Percentiles rank a stretch among this genome's conserved stretches.
phyloP scores from a whole-genome alignment of 2,329 filamentous ascomycete species.

The Cordyceps farinosa region DNA sequence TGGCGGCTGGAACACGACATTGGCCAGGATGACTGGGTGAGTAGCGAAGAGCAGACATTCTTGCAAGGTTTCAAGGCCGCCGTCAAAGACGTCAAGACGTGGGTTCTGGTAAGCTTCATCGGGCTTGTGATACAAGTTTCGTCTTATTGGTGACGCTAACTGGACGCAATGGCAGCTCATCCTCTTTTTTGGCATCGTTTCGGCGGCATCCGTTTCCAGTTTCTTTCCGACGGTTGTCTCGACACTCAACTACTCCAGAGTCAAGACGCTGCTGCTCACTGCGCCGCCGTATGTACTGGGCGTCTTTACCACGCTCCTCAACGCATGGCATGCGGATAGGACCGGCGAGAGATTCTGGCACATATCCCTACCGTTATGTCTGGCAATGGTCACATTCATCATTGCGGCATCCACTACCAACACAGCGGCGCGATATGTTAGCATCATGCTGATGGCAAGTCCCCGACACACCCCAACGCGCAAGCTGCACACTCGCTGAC shows the following conservation, averaged over 20 bases:
- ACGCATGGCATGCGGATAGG: slow-evolving; percentile 36
- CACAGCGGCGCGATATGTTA: slow-evolving; percentile 34
- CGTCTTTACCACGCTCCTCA: slow-evolving; percentile 28
- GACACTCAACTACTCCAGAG: slow-evolving; percentile 24
- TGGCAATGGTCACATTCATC: slow-evolving; percentile 26
- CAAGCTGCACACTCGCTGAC: not conserved
- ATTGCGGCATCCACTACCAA: slow-evolving; percentile 22
- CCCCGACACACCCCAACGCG: not conserved
- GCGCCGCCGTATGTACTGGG: slow-evolving; percentile 30
- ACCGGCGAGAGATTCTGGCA: slow-evolving; percentile 39
- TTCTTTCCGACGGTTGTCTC: slow-evolving; percentile 30
- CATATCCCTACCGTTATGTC: slow-evolving; percentile 26
- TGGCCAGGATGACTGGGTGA: slow-evolving; percentile 60
- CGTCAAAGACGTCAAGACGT: slow-evolving; percentile 56
- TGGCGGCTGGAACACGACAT: slow-evolving; percentile 63
- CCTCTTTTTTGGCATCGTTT: slow-evolving; percentile 53
- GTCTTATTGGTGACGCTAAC: not conserved
- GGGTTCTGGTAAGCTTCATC: slow-evolving; percentile 44
- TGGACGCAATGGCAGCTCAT: slow-evolving; percentile 37
- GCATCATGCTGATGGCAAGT: slow-evolving; percentile 66
- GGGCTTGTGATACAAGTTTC: not conserved
- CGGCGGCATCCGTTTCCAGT: slow-evolving; percentile 58
- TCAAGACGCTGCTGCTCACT: slow-evolving; percentile 28
- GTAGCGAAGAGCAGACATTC: slow-evolving; percentile 52
- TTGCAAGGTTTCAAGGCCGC: slow-evolving; percentile 49